Base-by-base conservation (phyloP, 164 flowering plant genomes). In the Aristolochia contorta region DNA sequence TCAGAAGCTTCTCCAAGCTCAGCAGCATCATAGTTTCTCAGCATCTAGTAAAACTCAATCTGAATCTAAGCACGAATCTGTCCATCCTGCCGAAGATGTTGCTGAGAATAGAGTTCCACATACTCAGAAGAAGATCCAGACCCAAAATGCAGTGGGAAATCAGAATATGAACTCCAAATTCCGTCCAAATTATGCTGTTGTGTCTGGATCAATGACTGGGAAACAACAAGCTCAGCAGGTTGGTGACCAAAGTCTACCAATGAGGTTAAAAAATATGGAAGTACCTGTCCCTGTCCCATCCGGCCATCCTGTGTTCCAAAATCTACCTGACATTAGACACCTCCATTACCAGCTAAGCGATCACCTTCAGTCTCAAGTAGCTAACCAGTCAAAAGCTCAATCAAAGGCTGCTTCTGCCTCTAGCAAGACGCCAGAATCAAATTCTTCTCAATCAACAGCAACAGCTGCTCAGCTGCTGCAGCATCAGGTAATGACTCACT, bases 301-400 rank as follows among this genome's bases (percentile, higher is more conserved):
- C 6, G 67, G 55, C 14, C 55, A 64, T 49, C 16, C 55, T 9
- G n/a, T 56, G 67, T 47, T 64, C n/a, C 67, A 57, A 32, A 48
- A 27, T 15, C 16, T 56, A 60, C 60, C 54, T 19, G 59, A 56
- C 21, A 20, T 57, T 16, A 47, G 61, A 15, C 61, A 25, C 9
- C 27, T 25, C 60, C 60, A 64, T 53, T 57, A 56, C 50, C 61
- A 47, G 55, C 51, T 62, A 24, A 33, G 41, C 13, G 21, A 48
- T 30, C 45, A 49, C 55, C 20, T 25, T 12, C 55, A 49, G 5
- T 27, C 51, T 49, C 55, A 60, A 14, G 24, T 46, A 1, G 63
- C 55, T 30, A 60, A 62, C 47, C 51, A 19, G 32, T 62, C 58
- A 2, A 54, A 62, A 45, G 65, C 58, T 54, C 52, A 49, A 23